phyloP scores from a whole-genome alignment of 2,329 filamentous ascomycete species.

The Verticillium isaacii region DNA sequence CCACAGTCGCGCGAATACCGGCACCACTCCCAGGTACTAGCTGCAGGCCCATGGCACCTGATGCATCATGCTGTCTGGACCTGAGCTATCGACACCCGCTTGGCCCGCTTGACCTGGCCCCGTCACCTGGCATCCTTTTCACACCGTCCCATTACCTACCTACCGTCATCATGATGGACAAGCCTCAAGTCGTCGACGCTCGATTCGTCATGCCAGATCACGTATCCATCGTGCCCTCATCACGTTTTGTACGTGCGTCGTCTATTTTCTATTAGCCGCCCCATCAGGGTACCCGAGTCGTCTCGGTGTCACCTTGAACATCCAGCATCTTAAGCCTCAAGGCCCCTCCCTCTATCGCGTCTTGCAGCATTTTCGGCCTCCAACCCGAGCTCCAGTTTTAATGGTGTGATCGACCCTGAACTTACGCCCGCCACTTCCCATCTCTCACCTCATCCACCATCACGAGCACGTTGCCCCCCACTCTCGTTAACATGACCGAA shows the following conservation, averaged over 20 bases:
- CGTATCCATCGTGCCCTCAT: not conserved
- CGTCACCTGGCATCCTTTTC: not conserved
- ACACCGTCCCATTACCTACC: not conserved
- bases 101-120: not conserved
- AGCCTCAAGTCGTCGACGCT: not conserved
- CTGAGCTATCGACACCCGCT: not conserved
- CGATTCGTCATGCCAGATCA: not conserved
- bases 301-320: not conserved
- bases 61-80: not conserved
- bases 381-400: not conserved
- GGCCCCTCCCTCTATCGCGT: not conserved
- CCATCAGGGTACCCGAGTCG: not conserved
- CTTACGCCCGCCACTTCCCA: not conserved
- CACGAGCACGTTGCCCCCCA: slow-evolving; percentile 11
- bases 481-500: not conserved
- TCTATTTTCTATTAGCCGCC: not conserved
- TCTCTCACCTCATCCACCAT: slow-evolving; percentile 12
- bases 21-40: not conserved
- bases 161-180: not conserved
- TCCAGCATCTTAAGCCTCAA: not conserved
- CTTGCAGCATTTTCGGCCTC: not conserved
- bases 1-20: too few relatives aligned
- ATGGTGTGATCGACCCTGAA: slow-evolving; percentile 2
- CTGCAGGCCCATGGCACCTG: not conserved
- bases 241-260: not conserved